Base-by-base conservation (phyloP, 2,329 filamentous ascomycete species). In the Dothiorella sarmentorum region DNA sequence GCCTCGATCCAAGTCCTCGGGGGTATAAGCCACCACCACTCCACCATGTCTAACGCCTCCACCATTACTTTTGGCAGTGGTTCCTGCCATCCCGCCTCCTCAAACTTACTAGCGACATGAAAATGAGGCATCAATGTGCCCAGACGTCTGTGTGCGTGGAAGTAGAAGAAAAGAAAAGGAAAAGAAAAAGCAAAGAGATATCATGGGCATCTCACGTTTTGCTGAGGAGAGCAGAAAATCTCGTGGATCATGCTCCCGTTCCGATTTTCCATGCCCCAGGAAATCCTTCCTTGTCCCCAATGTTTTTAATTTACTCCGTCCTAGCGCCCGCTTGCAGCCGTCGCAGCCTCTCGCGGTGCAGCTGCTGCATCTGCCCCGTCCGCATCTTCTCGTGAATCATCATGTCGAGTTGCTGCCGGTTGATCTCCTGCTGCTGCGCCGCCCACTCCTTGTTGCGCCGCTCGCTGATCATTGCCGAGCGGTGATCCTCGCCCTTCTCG, bases 321-420 rank as follows among this genome's bases (percentile, higher is more conserved):
- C 55, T 59, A 15, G 81, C 82, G 49, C 75, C 73, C 13, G 80
- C 79, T 69, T 96, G 91, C 86, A 97, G 88, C 70, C 81, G 86
- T 62, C 88, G 81, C 82, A 97, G 82, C 1, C 88, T 89, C 63
- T 92, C 87, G 18, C 88, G 82, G 71, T 97, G 92, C 20, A 86
- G 81, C 44, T 89, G 87, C 53, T 89, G 78, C 77, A 96, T 82
- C 63, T 88, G 84, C 0, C 87, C 86, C 15, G 83, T 85, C 56
- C 90, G 81, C 88, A 95, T 94, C 63, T 84, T 81, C 70, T 87
- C 84, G 63, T 91, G 88, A 66, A 91, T 85, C 35, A 80, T 80
- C 51, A 82, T 82, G 13, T 89, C 85, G 5, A 80, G 78, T 56
- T 82, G 77, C 62, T 84, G 80, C 63, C 81, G 82, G 49, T 82